Evolutionary conservation across 2,329 filamentous ascomycete species (phyloP).

Genomic region (Albophoma yamanashiensis): DNA sequence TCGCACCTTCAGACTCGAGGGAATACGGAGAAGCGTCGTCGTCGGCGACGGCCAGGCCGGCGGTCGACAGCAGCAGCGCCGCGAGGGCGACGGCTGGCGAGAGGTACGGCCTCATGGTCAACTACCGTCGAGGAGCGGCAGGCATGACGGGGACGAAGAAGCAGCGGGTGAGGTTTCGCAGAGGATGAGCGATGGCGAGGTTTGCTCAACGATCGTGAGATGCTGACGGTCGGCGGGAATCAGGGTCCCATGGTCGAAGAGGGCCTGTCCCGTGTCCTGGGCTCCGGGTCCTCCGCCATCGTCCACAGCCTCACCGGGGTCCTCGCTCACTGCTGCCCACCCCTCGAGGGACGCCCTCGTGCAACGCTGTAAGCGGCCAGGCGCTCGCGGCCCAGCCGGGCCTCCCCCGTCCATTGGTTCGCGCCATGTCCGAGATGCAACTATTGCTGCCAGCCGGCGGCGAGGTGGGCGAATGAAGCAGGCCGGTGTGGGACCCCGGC

Average conservation of each 20-base stretch:
- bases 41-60: not conserved
- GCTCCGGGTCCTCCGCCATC: not conserved
- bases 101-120: not conserved
- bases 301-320: not conserved
- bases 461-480: not conserved
- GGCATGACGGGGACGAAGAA: not conserved
- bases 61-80: not conserved
- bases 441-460: not conserved
- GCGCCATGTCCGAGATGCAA: not conserved
- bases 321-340: no score
- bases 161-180: not conserved
- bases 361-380: not conserved
- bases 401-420: no score
- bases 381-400: no score
- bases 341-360: not conserved
- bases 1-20: not conserved
- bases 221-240: not conserved
- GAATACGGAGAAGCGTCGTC: not conserved
- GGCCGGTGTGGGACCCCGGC: not conserved
- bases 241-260: not conserved
- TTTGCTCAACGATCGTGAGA: no score
- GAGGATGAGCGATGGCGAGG: not conserved
- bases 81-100: not conserved
- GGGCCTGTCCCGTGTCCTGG: no score
- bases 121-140: not conserved